Evolutionary conservation across 2,329 filamentous ascomycete species (phyloP).

Genomic region (Chaetomium olivaceum): DNA sequence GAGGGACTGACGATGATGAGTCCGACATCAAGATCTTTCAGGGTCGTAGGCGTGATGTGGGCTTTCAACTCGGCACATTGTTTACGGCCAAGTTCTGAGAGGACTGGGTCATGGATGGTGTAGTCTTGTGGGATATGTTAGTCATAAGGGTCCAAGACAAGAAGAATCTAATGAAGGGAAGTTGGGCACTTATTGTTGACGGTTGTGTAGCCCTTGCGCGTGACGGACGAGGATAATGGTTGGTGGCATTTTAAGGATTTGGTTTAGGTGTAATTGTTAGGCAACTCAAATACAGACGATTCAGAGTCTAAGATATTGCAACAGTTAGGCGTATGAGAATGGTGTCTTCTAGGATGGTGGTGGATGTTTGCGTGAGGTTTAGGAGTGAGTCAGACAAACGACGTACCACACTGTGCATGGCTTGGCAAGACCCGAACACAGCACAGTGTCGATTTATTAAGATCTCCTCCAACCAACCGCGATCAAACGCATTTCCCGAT

Average conservation of each 20-base stretch:
- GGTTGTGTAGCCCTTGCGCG: slow-evolving; percentile 68
- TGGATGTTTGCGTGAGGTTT: neutral
- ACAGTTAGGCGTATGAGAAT: neutral
- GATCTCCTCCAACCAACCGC: neutral
- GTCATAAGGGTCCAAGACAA: slow-evolving; percentile 7
- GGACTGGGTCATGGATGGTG: slow-evolving; percentile 50
- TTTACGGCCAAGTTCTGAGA: slow-evolving; percentile 50
- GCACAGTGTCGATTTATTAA: neutral
- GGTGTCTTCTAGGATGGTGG: neutral
- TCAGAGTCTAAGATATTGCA: neutral
- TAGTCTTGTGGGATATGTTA: slow-evolving; percentile 47
- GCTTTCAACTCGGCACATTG: slow-evolving; percentile 51
- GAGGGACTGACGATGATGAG: slow-evolving; percentile 65
- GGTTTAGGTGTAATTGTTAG: slow-evolving; percentile 38
- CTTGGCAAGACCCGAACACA: neutral
- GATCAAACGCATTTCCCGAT: neutral
- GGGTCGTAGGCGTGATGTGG: slow-evolving; percentile 45
- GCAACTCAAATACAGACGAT: neutral
- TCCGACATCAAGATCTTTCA: slow-evolving; percentile 48
- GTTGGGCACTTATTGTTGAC: slow-evolving; percentile 47
- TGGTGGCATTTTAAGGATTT: slow-evolving; percentile 50
- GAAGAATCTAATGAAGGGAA: too few species aligned
- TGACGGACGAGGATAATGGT: slow-evolving; percentile 82
- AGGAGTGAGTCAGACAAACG: neutral
- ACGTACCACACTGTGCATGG: neutral